Percentiles rank a stretch among this genome's conserved stretches.
These are phyloP conservation scores for Xylariales sp. DNA, from an alignment of 2,329 filamentous ascomycete genomes.

Conservation along the genomic window DNA sequence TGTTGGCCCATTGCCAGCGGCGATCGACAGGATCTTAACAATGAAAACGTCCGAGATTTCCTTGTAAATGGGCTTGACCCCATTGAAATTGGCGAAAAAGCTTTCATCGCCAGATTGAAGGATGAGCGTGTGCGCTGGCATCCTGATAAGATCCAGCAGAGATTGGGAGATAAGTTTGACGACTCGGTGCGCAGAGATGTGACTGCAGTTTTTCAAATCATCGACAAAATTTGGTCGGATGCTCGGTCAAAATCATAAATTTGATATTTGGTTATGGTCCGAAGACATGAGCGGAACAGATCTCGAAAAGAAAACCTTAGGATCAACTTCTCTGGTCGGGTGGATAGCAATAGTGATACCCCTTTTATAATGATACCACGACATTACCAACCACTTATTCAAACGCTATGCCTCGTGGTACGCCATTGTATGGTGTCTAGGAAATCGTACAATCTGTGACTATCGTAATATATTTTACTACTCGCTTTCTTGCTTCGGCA, in stretches of 20 bases:
- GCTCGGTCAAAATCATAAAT: conserved; percentile 31
- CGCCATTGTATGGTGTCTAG: no score
- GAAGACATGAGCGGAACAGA: no score
- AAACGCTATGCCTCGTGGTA: no score
- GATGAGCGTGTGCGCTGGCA: conserved; percentile 91
- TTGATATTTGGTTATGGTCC: no score
- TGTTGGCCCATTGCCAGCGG: conserved; percentile 73
- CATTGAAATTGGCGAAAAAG: conserved; percentile 38
- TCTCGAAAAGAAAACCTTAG: no score
- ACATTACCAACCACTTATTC: no score
- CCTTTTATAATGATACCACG: no score
- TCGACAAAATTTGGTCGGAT: conserved; percentile 78
- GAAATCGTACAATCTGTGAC: no score
- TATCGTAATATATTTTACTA: no score
- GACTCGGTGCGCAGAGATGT: conserved; percentile 70
- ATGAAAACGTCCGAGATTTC: conserved; percentile 42
- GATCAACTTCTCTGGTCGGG: no score
- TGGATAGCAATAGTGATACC: no score
- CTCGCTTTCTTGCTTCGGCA: no score
- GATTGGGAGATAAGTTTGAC: conserved; percentile 70
- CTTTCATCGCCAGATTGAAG: conserved; percentile 58
- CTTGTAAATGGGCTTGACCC: conserved; percentile 49
- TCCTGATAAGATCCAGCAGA: conserved; percentile 95
- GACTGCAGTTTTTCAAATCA: conserved; percentile 86
- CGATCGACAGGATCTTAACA: conserved; percentile 29